Evolutionary conservation across 805 yeast species (phyloP).

Genomic region (Wickerhamiella domercqiae): DNA sequence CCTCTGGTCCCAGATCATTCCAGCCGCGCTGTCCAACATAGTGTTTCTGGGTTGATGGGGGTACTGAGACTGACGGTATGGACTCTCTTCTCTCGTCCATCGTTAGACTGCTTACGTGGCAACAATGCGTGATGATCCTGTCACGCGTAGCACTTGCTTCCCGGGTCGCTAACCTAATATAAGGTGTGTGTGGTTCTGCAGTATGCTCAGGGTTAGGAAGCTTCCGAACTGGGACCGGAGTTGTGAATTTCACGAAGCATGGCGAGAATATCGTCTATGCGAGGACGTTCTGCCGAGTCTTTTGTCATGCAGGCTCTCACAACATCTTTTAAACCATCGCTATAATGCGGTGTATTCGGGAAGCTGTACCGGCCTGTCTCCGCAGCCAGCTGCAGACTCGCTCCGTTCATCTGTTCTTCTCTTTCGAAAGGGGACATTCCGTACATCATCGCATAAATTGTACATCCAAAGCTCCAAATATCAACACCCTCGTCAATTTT

Average conservation of each 20-base stretch:
- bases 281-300: constrained; percentile 48
- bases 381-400: constrained; percentile 63
- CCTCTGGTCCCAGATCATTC: constrained; percentile 17
- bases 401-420: constrained; percentile 68
- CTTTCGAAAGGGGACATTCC: constrained; percentile 78
- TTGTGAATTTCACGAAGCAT: constrained; percentile 3
- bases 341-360: constrained; percentile 39
- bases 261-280: constrained; percentile 39
- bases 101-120: no score
- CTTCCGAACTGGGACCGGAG: no score
- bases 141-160: no score
- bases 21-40: constrained; percentile 18
- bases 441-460: constrained; percentile 62
- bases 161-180: no score
- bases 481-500: constrained; percentile 60
- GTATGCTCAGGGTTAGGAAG: no score
- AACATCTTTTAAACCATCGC: constrained; percentile 39
- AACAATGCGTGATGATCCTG: no score
- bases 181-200: no score
- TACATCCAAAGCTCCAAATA: constrained; percentile 85
- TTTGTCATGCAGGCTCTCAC: constrained; percentile 46
- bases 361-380: constrained; percentile 46
- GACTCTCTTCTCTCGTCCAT: no score
- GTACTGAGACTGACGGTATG: no score
- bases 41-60: constrained; percentile 17